Evolutionary conservation across 306 rosid species (phyloP).

Genomic region (Phaseolus lunatus): DNA sequence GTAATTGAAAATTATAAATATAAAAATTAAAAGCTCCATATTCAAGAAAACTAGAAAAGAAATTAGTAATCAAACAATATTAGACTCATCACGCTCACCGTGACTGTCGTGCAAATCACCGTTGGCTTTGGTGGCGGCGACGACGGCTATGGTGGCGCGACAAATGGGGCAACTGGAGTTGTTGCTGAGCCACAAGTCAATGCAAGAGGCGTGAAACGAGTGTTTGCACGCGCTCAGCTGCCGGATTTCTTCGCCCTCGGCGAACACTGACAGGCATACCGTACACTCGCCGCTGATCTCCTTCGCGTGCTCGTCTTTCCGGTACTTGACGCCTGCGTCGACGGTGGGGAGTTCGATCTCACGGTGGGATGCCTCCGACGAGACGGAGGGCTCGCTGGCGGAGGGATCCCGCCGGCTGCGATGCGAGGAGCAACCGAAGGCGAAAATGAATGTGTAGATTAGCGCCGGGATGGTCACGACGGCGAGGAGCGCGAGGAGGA

Average conservation of each 20-base stretch:
- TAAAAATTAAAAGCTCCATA: background rate
- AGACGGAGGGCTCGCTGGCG: constrained; percentile 40
- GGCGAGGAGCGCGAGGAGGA: constrained; percentile 76
- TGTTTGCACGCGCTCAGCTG: constrained; percentile 71
- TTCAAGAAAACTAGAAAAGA: background rate
- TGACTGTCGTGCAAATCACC: constrained; percentile 52
- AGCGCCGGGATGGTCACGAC: constrained; percentile 80
- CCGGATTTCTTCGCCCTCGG: constrained; percentile 72
- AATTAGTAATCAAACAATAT: constrained; percentile 52
- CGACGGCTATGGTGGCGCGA: constrained; percentile 51
- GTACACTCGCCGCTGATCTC: constrained; percentile 75
- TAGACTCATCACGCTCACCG: constrained; percentile 59
- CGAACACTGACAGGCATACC: constrained; percentile 73
- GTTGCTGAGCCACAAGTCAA: constrained; percentile 68
- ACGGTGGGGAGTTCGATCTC: constrained; percentile 32
- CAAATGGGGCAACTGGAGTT: constrained; percentile 84
- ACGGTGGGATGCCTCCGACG: constrained; percentile 31
- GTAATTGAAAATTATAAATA: background rate
- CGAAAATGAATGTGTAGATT: constrained; percentile 69
- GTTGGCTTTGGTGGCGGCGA: constrained; percentile 29
- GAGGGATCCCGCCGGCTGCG: constrained; percentile 40
- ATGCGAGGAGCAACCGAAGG: constrained; percentile 71
- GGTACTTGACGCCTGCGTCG: constrained; percentile 45
- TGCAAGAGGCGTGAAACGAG: constrained; percentile 71
- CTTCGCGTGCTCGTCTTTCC: constrained; percentile 54